Conservation (phyloP, 805 yeast species). For the Metschnikowia similis region DNA sequence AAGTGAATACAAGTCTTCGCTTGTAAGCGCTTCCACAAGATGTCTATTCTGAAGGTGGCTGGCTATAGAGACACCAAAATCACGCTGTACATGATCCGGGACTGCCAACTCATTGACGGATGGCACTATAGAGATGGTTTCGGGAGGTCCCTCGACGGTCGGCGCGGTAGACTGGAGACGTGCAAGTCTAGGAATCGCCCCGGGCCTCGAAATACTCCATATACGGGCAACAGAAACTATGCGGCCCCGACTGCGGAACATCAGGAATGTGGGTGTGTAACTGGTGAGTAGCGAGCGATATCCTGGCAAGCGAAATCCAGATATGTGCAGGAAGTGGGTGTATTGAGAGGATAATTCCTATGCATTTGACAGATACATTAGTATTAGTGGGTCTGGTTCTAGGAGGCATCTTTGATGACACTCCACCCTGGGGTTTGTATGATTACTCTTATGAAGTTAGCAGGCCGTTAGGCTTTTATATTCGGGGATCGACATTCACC, state of each 20-base stretch:
- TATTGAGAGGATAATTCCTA: background rate
- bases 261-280: background rate
- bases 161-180: constrained; percentile 10
- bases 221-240: background rate
- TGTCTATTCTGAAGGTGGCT: constrained; percentile 34
- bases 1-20: constrained; percentile 32
- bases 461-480: too few species aligned
- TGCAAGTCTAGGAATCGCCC: background rate
- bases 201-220: background rate
- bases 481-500: too few species aligned
- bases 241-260: background rate
- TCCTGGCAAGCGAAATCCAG: background rate
- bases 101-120: constrained; percentile 25
- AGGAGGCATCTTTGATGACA: too few species aligned
- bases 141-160: constrained; percentile 20
- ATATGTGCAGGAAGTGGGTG: background rate
- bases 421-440: too few species aligned
- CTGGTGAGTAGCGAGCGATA: background rate
- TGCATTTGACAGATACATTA: too few species aligned
- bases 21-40: constrained; percentile 36
- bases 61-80: constrained; percentile 28
- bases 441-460: too few species aligned
- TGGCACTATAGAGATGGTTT: constrained; percentile 38
- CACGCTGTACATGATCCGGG: constrained; percentile 18
- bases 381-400: too few species aligned